phyloP scores from a whole-genome alignment of 495 filamentous ascomycete species.

The Neurospora sp. region DNA sequence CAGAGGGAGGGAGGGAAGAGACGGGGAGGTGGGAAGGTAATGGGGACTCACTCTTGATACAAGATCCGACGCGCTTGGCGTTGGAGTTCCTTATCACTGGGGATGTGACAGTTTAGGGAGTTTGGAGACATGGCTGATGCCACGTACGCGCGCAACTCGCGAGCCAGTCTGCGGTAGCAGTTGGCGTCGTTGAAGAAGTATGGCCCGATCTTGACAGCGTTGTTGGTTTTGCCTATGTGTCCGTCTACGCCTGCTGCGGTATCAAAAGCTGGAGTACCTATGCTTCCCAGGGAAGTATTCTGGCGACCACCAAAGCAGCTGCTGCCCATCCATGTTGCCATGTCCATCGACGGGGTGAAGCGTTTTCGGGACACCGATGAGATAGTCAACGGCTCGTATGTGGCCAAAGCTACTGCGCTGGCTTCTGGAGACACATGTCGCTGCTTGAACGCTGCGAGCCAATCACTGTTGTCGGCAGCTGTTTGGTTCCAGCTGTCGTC shows the following conservation, averaged over 20 bases:
- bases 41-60: conserved; percentile 38
- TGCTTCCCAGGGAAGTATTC: background rate
- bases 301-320: background rate
- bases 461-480: conserved; percentile 53
- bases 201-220: background rate
- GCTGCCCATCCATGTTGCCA: background rate
- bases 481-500: conserved; percentile 68
- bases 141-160: conserved; percentile 39
- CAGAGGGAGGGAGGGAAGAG: background rate
- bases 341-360: background rate
- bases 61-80: conserved; percentile 47
- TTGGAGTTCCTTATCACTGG: conserved; percentile 42
- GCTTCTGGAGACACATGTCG: conserved; percentile 18
- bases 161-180: conserved; percentile 40
- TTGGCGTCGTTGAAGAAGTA: conserved; percentile 39
- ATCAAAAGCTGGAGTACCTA: background rate
- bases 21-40: background rate
- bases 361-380: background rate
- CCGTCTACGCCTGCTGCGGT: background rate
- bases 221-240: background rate
- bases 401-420: background rate
- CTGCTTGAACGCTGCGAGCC: conserved; percentile 41
- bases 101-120: conserved; percentile 42
- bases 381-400: conserved; percentile 7
- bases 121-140: conserved; percentile 38